Base-by-base conservation (phyloP, 1,139 yeast genomes). In the Protomyces inundatus region DNA sequence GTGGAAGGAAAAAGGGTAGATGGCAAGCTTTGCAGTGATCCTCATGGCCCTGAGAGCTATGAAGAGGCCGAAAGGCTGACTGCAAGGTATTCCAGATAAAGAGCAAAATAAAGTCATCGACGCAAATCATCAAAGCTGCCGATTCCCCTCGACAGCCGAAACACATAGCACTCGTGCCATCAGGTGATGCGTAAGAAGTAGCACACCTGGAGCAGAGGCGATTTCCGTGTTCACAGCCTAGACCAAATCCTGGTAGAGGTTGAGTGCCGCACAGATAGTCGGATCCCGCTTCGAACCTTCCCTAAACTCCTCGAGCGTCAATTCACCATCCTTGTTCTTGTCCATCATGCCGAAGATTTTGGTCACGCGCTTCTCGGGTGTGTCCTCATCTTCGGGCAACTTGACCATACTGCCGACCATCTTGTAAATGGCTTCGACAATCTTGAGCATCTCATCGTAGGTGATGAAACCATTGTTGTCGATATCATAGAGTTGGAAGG, bases 331-430 rank as follows among this genome's bases (percentile, higher is more conserved):
- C 65, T 81, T 78, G 71, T 87, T 84, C 73, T 88, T 88, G 67
- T 85, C 89, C 81, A 90, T 81, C 66, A 84, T 76, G 51, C 75
- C 78, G 77, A 95, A 93, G 65, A 93, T 85, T 79, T 90, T 90
- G 65, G 84, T 82, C 2, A 90, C 90, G 67, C 98, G 81, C 70
- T 84, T 79, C 70, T 91, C 97, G 0, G 98, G 98, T 0, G 98
- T 90, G 60, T 84, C 83, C 71, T 91, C 98, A 72, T 90, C 97
- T n/a, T 85, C 93, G 6, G 91, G 90, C 63, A 91, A 79, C 67
- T 86, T 85, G 67, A 91, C 96, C 96, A 91, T 91, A 1, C 91
- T 82, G 0, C 98, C 99, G 65, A 93, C 87, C 98, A 95, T 90
- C 75, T 88, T 88, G 75, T 93, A 93, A 46, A 93, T 89, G 35